Evolutionary conservation across 495 filamentous ascomycete genomes (phyloP).

Genomic region (Penicillium coprophilum): DNA sequence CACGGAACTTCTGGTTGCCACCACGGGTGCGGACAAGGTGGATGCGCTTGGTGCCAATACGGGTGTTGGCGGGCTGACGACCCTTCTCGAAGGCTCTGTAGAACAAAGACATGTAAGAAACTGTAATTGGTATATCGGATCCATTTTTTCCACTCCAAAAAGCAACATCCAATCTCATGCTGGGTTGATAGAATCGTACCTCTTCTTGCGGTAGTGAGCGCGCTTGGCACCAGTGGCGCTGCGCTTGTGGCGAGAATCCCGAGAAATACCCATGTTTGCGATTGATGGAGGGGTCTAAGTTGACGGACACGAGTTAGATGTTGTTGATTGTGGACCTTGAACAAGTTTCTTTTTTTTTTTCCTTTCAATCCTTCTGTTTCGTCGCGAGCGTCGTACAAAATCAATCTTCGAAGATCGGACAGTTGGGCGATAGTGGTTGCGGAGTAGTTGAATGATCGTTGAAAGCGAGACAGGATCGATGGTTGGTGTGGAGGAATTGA

Average conservation of each 20-base stretch:
- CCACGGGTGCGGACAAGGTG: constrained; percentile 98
- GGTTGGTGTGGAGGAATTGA: constrained; percentile 14
- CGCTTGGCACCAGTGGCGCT: constrained; percentile 96
- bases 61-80: constrained; percentile 97
- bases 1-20: constrained; percentile 99
- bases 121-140: constrained; percentile 1
- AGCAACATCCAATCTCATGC: constrained; percentile 13
- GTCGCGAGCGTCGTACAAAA: constrained; percentile 18
- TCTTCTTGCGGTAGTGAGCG: constrained; percentile 86
- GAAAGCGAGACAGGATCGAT: constrained; percentile 12
- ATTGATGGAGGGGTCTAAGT: constrained; percentile 54
- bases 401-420: constrained; percentile 10
- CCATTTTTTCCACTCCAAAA: constrained; percentile 7
- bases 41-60: constrained; percentile 98
- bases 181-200: constrained; percentile 50
- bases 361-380: constrained; percentile 26
- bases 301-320: constrained; percentile 21
- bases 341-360: constrained; percentile 11
- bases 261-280: constrained; percentile 98
- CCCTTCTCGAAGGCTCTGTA: constrained; percentile 98
- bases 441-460: background rate
- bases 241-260: constrained; percentile 99
- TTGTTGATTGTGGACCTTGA: constrained; percentile 21
- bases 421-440: constrained; percentile 2
- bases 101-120: constrained; percentile 23